Base-by-base conservation (phyloP, 176 grass and related monocot species). In the Ensete ventricosum region DNA sequence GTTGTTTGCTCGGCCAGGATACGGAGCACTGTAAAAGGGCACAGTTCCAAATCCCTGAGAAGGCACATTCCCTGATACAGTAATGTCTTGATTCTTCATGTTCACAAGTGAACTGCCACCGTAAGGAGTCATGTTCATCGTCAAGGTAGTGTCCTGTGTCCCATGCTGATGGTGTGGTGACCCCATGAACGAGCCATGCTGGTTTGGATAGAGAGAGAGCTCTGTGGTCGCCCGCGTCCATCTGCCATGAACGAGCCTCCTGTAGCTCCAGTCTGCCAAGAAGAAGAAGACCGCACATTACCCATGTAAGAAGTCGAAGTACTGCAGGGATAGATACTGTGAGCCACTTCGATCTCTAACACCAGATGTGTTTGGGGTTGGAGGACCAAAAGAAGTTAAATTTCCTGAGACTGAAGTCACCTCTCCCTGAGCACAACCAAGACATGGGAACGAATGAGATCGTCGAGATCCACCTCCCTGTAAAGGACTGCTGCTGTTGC, bases 271-370 rank as follows among this genome's bases (percentile, higher is more conserved):
- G 96, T 77, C 13, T 73, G 86, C 96, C 88, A 89, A 69, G 84
- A 73, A 67, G 85, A 85, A 62, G 91, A 86, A 43, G 34, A 43
- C 53, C 89, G 88, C 17, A 85, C 85, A 81, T 82, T 86, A 34
- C 94, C 96, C 16, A 78, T 83, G 78, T 94, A 89, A n/a, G 82
- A 82, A 81, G 85, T 91, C 49, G 83, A 87, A 82, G 88, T 99
- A 19, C 91, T 88, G 88, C 96, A 99, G 17, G 95, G 84, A 91
- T 95, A 99, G 84, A 91, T 95, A 99, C 34, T 95, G 91, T 0
- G 86, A 84, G 27, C 91, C 96, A 54, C 82, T 89, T 76, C 91
- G 83, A 55, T 81, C 87, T 51, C 78, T 69, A 80, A 80, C 21
- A 9, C 22, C 57, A n/a, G 78, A 80, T 11, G 58, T 21, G 64